A percentile compares a stretch with the other conserved stretches of the same genome.
Evolutionary conservation across 164 flowering plant species (phyloP).

Genomic region (Vitis rupestris): DNA sequence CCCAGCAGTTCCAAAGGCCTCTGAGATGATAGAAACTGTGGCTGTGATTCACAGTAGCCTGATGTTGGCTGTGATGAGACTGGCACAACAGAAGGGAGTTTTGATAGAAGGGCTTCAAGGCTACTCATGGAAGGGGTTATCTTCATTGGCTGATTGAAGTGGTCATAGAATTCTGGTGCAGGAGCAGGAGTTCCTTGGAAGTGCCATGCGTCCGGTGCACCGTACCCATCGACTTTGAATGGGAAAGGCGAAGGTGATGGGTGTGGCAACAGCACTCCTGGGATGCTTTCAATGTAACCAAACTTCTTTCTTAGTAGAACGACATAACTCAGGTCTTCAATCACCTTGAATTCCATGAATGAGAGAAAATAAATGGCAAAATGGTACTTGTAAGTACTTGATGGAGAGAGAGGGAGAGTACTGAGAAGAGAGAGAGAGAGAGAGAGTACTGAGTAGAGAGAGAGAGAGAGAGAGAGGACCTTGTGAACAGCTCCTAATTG

Average conservation of each 20-base stretch:
- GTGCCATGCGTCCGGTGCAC: conserved; percentile 46
- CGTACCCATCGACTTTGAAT: conserved; percentile 31
- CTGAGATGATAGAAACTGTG: conserved; percentile 17
- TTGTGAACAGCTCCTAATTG: conserved; percentile 84
- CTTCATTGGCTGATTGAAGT: conserved; percentile 40
- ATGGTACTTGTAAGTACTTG: too few relatives aligned
- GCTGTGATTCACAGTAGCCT: conserved; percentile 24
- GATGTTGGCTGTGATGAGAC: conserved; percentile 25
- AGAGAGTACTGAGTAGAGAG: conserved; percentile 8
- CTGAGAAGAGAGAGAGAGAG: conserved; percentile 8
- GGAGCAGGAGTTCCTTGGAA: conserved; percentile 18
- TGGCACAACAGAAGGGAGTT: conserved; percentile 89
- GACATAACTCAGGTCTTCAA: conserved; percentile 83
- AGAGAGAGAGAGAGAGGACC: conserved; percentile 42
- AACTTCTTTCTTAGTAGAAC: conserved; percentile 74
- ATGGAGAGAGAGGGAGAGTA: neutral
- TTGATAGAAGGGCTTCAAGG: conserved; percentile 91
- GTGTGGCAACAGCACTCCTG: conserved; percentile 93
- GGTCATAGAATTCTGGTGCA: conserved; percentile 31
- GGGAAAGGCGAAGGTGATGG: conserved; percentile 82
- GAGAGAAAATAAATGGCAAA: neutral
- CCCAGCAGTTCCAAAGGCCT: conserved; percentile 36
- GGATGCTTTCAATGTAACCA: conserved; percentile 88
- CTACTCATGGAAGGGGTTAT: conserved; percentile 96
- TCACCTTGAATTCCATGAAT: conserved; percentile 39